A percentile compares a stretch with the other conserved stretches of the same genome.
phyloP scores from a whole-genome alignment of 768 basidiomycete species.

The Podaxis carcinomalis region DNA sequence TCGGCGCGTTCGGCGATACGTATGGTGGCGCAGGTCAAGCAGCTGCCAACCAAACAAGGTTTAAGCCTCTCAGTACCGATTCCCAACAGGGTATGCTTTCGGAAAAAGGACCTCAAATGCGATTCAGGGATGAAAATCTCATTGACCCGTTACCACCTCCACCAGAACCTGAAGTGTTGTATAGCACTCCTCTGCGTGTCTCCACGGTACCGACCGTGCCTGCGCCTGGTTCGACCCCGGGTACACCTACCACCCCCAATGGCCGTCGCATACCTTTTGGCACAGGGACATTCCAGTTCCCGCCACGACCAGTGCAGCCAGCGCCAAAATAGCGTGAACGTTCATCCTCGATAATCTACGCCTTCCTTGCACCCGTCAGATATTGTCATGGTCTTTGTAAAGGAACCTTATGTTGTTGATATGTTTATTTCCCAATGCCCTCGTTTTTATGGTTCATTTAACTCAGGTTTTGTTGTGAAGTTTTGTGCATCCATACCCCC shows the following conservation, averaged over 20 bases:
- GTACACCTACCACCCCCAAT: constrained; percentile 9
- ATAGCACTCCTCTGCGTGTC: constrained; percentile 1
- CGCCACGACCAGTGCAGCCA: not conserved
- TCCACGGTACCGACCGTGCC: not conserved
- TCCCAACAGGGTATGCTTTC: not conserved
- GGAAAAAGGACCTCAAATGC: not conserved
- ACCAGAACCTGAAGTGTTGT: constrained; percentile 6
- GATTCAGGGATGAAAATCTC: not conserved
- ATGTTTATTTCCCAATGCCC: not conserved
- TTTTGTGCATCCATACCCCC: not conserved
- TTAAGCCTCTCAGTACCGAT: not conserved
- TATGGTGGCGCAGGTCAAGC: constrained; percentile 3
- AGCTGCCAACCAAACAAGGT: constrained; percentile 4
- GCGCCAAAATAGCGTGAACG: not conserved
- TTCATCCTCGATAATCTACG: constrained; percentile 54
- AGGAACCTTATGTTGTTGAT: not conserved
- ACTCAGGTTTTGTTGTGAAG: constrained; percentile 4
- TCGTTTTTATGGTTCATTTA: not conserved
- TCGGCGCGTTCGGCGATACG: not conserved
- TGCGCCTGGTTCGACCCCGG: not conserved
- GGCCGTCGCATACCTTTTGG: constrained; percentile 12
- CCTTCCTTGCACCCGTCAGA: constrained; percentile 44
- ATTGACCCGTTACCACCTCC: not conserved
- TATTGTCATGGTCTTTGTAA: not conserved
- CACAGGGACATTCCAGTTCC: constrained; percentile 11